Percentiles rank a stretch among this genome's conserved stretches.
Evolutionary conservation across 495 filamentous ascomycete species (phyloP).

Genomic region (Delitschia confertaspora): DNA sequence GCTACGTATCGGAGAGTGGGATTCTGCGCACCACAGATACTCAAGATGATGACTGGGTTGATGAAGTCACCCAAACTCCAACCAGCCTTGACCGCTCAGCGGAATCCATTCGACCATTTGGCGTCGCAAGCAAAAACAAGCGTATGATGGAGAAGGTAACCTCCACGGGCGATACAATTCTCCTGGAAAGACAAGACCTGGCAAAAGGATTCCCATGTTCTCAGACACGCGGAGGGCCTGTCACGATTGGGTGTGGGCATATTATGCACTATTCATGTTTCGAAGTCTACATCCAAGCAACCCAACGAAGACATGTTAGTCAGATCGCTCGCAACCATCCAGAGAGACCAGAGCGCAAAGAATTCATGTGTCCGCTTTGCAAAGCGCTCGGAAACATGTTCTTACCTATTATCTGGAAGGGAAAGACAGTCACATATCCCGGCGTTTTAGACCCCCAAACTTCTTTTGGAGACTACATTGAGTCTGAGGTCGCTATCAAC

Average conservation of each 20-base stretch:
- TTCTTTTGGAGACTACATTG: slow-evolving; percentile 59
- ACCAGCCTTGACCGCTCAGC: slow-evolving; percentile 73
- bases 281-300: slow-evolving; percentile 77
- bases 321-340: slow-evolving; percentile 92
- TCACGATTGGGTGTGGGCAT: slow-evolving; percentile 88
- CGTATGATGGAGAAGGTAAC: slow-evolving; percentile 65
- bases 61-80: slow-evolving; percentile 71
- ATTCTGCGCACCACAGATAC: slow-evolving; percentile 81
- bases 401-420: slow-evolving; percentile 90
- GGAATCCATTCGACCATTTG: slow-evolving; percentile 75
- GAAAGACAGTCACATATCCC: slow-evolving; percentile 72
- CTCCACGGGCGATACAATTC: slow-evolving; percentile 57
- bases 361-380: slow-evolving; percentile 96
- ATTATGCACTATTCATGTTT: slow-evolving; percentile 99
- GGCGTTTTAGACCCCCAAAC: slow-evolving; percentile 50
- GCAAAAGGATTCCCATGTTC: slow-evolving; percentile 77
- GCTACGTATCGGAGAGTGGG: slow-evolving; percentile 74
- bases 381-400: slow-evolving; percentile 96
- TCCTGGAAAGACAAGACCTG: slow-evolving; percentile 67
- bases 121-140: slow-evolving; percentile 78
- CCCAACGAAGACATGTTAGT: slow-evolving; percentile 69
- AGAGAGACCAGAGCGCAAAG: slow-evolving; percentile 62
- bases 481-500: slow-evolving; percentile 36
- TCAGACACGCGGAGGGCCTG: slow-evolving; percentile 61
- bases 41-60: slow-evolving; percentile 69